Base-by-base conservation (phyloP, 1,284 basidiomycete species). In the Ceratobasidium sp. region DNA sequence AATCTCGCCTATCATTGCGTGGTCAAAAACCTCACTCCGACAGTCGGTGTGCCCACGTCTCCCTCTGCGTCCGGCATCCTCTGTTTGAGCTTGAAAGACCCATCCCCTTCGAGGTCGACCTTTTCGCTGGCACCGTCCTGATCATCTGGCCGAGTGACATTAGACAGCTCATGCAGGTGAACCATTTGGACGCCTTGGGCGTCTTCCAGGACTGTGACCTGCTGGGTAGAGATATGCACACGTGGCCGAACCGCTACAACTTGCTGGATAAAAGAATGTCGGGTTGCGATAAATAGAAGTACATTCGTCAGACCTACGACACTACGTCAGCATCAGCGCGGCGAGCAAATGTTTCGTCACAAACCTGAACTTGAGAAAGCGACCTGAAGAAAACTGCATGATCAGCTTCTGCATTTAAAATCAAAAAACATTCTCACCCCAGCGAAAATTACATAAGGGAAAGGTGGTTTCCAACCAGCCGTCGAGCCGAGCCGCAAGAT, bases 251-350 rank as follows among this genome's bases (percentile, higher is more conserved):
- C 27, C 37, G 51, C 16, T 22, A 37, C 53, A 8, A 58, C 65
- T 31, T 69, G 49, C 27, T 69, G 65, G 37, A 69, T 69, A 56
- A 69, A 69, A 4, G 65, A 69, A 34, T 58, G 65, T 9, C 65
- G 65, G 24, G 65, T 69, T 19, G n/a, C n/a, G n/a, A n/a, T n/a
- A n/a, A n/a, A n/a, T n/a, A n/a, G n/a, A n/a, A n/a, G n/a, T n/a
- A n/a, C 65, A 46, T 69, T 69, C 24, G 65, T 58, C 27, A 69
- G 22, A 29, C 65, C 65, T 69, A 19, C 27, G 19, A n/a, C 29
- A 4, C 14, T 4, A 9, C 19, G 39, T 39, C n/a, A 46, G 64
- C 19, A 3, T n/a, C 31, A 22, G 46, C 27, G 41, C 37, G 22
- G 64, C 64, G 41, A 46, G 13, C 34, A 29, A 3, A 29, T 5